Base-by-base conservation (phyloP, 1,284 basidiomycete genomes). In the Ceratobasidium sp. region DNA sequence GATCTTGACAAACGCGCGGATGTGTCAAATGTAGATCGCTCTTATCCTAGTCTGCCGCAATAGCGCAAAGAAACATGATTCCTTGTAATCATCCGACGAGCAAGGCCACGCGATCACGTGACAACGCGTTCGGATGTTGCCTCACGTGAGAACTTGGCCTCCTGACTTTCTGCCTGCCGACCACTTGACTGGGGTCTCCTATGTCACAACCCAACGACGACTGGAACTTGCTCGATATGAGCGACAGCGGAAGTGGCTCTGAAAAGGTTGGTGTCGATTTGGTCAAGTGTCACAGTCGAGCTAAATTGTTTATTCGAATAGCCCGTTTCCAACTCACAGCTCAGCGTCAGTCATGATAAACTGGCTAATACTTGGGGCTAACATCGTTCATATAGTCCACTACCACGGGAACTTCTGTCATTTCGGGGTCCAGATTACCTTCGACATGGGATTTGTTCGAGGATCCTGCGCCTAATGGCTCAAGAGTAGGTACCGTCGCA, bases 71-170 rank as follows among this genome's bases (percentile, higher is more conserved):
- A n/a, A n/a, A n/a, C n/a, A n/a, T n/a, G n/a, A n/a, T n/a, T n/a
- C n/a, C n/a, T n/a, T n/a, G n/a, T n/a, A n/a, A n/a, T n/a, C 28
- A 28, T 32, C 28, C 16, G 16, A 21, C 16, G 16, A 34, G 10
- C 34, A 67, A 46, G 41, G 52, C 21, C 41, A 69, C 65, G 28
- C 65, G 65, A 43, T 52, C 65, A 69, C 65, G 65, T 69, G 65
- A 39, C 43, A 21, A 36, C 65, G 65, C 43, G 52, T 57, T 18
- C 26, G 34, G 36, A 69, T 69, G 65, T 69, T 69, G 65, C 32
- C 18, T 48, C 65, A 69, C 65, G 65, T 69, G 61, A 50, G 28
- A 50, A 36, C 9, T 52, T 50, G 52, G 18, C 32, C 36, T 57
- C 65, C 65, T 69, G 26, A 69, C 65, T 57, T 69, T 58, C 65